Evolutionary conservation across 2,329 filamentous ascomycete genomes (phyloP).

Genomic region (Pseudocercospora fijiensis): DNA sequence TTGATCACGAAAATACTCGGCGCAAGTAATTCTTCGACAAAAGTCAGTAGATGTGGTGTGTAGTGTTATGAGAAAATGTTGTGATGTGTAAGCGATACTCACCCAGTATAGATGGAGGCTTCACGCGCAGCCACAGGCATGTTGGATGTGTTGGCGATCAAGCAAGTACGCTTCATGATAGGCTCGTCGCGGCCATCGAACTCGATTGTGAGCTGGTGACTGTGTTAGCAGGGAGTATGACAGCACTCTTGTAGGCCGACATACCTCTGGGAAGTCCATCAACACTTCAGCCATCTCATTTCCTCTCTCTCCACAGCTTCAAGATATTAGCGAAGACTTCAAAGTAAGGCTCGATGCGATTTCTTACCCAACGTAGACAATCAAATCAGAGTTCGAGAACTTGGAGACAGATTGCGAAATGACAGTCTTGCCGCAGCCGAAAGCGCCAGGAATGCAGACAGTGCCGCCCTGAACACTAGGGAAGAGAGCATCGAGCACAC

Average conservation of each 20-base stretch:
- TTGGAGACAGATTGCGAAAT: constrained; percentile 98
- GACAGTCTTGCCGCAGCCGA: constrained; percentile 98
- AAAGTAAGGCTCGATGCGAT: neutral
- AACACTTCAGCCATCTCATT: constrained; percentile 99
- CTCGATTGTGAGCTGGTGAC: constrained; percentile 75
- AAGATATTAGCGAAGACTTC: neutral
- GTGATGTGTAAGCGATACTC: too few species aligned
- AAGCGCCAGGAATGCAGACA: constrained; percentile 95
- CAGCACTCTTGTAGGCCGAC: constrained; percentile 7
- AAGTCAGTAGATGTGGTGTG: too few species aligned
- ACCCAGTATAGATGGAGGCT: constrained; percentile 97
- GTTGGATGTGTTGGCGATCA: constrained; percentile 99
- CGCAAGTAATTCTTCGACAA: neutral
- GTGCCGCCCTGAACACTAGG: constrained; percentile 96
- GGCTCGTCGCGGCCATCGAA: constrained; percentile 93
- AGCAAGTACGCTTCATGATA: constrained; percentile 99
- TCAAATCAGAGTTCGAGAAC: constrained; percentile 99
- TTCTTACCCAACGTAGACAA: constrained; percentile 84
- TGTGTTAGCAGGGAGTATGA: constrained; percentile 26
- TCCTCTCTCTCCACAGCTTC: constrained; percentile 74
- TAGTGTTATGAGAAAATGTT: too few species aligned
- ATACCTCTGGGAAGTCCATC: constrained; percentile 94
- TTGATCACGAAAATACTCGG: constrained; percentile 93
- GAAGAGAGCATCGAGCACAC: constrained; percentile 94
- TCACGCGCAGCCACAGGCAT: constrained; percentile 99